Evolutionary conservation across 805 yeast genomes (phyloP), one percentile per base, ranked within the genome.

Genomic region (Yarrowia porcina): DNA sequence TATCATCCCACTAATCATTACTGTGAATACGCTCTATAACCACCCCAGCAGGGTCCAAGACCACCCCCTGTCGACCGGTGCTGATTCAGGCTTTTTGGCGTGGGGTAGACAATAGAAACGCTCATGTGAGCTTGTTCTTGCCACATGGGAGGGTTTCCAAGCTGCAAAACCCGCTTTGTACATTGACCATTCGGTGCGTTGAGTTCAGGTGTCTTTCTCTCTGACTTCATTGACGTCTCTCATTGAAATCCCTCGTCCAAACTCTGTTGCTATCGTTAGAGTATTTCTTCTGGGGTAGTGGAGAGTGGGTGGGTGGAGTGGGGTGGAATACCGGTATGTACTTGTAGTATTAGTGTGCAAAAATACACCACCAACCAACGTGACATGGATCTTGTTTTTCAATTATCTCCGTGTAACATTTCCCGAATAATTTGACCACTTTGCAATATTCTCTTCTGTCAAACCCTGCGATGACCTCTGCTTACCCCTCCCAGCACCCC

Each of bases 171-270:
- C n/a, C n/a, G n/a, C n/a, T n/a, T n/a, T n/a, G n/a, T n/a, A n/a
- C n/a, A n/a, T n/a, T 5, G 3, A 25, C 36, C 13, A 17, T 45
- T 18, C 27, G 17, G 50, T 13, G 36, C 36, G 50, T 45, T 28
- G 52, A 45, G 52, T 45, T 45, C 28, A 7, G 25, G 13, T 28
- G 13, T 28, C 13, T 28, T 45, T 15, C 52, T 27, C 12, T 20
- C 30, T 30, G 28, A 21, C 17, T 17, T n/a, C 35, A 5, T 38
- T 11, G 5, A 25, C 36, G 20, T 45, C 20, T 45, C 36, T 23
- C 52, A 45, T 28, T 45, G 52, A 28, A 45, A 45, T 45, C 52
- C 52, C 52, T 45, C 52, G 52, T 20, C 36, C 52, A 44, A 45
- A 45, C 52, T 18, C 18, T 45, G 17, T 28, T 28, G 13, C 52